Evolutionary conservation across 2,329 filamentous ascomycete genomes (phyloP), one percentile per base, ranked within the genome.

Genomic region (Lecanicillium sp.): DNA sequence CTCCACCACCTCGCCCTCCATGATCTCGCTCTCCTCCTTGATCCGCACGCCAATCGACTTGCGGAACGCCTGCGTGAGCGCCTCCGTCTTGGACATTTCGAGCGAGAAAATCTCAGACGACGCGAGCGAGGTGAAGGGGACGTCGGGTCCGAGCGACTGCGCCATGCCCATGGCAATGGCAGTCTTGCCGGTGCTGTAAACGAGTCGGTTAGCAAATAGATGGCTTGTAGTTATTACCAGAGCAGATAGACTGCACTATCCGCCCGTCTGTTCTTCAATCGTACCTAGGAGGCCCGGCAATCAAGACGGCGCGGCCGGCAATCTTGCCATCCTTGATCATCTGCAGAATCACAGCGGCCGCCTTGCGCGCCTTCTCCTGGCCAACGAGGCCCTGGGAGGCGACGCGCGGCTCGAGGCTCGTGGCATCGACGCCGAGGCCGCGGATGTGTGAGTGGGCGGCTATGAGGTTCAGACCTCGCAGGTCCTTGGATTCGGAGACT

Each of bases 241-340:
- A n/a, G n/a, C n/a, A n/a, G n/a, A n/a, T n/a, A n/a, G n/a, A n/a
- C n/a, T n/a, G n/a, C n/a, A n/a, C n/a, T n/a, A n/a, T n/a, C n/a
- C 17, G 14, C 14, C 10, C 13, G 12, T n/a, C 20, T 10, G 33
- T 14, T 35, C 12, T 10, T 17, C 33, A 35, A 14, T 22, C 34
- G 29, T 65, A 80, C 79, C 79, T 90, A 4, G 92, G 92, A 44
- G 92, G 92, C 0, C 92, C 92, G 35, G 92, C 90, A 54, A 98
- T 95, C 52, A 98, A 71, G 22, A 96, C 86, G 25, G 92, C 92
- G 55, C 90, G 81, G 38, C 92, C 92, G 43, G 92, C 92, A 66
- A 98, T 97, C 72, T 96, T 97, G 56, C 90, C 90, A 58, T 96
- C 88, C 68, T 94, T 96, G 54, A 94, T 94, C 92, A 98, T 98